Evolutionary conservation across 345 rosid species (phyloP).

Genomic region (Dimocarpus longan): DNA sequence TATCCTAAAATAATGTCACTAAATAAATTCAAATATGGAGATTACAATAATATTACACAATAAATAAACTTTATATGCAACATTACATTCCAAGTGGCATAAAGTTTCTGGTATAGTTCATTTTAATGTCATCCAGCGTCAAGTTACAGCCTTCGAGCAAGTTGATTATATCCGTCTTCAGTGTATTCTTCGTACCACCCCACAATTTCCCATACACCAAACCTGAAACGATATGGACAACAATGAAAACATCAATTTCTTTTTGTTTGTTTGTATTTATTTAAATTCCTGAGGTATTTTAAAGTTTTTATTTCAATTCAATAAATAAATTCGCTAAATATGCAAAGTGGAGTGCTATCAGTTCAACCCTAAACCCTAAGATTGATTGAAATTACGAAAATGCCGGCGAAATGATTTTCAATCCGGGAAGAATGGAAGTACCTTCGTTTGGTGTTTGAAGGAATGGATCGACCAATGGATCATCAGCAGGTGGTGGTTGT

Average conservation of each 20-base stretch:
- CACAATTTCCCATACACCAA: conserved; percentile 47
- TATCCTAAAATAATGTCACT: background rate
- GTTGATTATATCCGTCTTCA: conserved; percentile 67
- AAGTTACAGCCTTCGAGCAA: conserved; percentile 62
- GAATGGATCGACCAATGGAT: conserved; percentile 35
- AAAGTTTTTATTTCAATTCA: too few species aligned
- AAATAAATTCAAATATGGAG: background rate
- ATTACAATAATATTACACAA: background rate
- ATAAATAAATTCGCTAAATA: background rate
- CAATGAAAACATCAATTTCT: background rate
- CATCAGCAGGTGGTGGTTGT: conserved; percentile 39
- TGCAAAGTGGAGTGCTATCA: background rate
- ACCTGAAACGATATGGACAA: conserved; percentile 31
- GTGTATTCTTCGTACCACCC: conserved; percentile 46
- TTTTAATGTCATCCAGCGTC: conserved; percentile 57
- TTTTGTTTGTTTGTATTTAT: too few species aligned
- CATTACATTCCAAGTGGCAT: conserved; percentile 50
- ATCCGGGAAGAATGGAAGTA: background rate
- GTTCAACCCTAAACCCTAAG: conserved; percentile 27
- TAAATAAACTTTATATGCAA: too few species aligned
- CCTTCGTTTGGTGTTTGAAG: conserved; percentile 28
- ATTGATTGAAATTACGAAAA: conserved; percentile 3
- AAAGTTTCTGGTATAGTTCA: conserved; percentile 47
- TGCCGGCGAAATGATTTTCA: conserved; percentile 13
- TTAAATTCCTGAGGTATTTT: background rate